A percentile compares a stretch with the other conserved stretches of the same genome.
phyloP scores from a whole-genome alignment of 768 basidiomycete genomes.

The Tulasnella sp. region DNA sequence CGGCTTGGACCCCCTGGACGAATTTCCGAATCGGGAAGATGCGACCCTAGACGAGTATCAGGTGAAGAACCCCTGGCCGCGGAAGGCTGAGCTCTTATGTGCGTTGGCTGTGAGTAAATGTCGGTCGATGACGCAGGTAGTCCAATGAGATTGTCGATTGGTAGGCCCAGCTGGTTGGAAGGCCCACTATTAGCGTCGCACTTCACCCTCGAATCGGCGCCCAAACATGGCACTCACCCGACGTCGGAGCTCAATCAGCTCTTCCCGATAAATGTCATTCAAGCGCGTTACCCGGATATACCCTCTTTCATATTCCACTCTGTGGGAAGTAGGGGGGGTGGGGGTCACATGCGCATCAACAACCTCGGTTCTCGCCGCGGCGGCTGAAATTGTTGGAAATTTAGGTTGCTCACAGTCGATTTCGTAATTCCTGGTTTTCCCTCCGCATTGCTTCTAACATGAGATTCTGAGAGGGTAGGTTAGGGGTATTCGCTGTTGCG shows the following conservation, averaged over 20 bases:
- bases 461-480: constrained; percentile 52
- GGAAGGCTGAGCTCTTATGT: constrained; percentile 55
- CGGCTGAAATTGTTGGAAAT: neutral
- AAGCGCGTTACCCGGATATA: constrained; percentile 72
- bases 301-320: constrained; percentile 72
- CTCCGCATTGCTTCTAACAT: constrained; percentile 75
- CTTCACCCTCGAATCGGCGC: neutral
- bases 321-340: constrained; percentile 5
- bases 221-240: constrained; percentile 56
- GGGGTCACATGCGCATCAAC: neutral
- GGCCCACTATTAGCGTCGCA: constrained; percentile 25
- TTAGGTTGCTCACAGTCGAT: constrained; percentile 47
- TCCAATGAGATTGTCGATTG: constrained; percentile 80
- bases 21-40: neutral
- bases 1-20: constrained; percentile 42
- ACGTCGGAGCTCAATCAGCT: constrained; percentile 74
- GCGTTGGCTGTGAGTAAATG: constrained; percentile 71
- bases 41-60: constrained; percentile 38
- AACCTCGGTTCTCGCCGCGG: too few relatives aligned
- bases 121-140: constrained; percentile 57
- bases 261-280: constrained; percentile 84
- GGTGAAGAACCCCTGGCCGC: constrained; percentile 51
- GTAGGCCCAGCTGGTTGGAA: constrained; percentile 61
- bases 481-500: constrained; percentile 43
- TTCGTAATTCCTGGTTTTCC: constrained; percentile 78